Percentiles rank a stretch among this genome's conserved stretches.
Evolutionary conservation across 1,139 yeast genomes (phyloP).

Genomic region (Kodamaea anthophila): DNA sequence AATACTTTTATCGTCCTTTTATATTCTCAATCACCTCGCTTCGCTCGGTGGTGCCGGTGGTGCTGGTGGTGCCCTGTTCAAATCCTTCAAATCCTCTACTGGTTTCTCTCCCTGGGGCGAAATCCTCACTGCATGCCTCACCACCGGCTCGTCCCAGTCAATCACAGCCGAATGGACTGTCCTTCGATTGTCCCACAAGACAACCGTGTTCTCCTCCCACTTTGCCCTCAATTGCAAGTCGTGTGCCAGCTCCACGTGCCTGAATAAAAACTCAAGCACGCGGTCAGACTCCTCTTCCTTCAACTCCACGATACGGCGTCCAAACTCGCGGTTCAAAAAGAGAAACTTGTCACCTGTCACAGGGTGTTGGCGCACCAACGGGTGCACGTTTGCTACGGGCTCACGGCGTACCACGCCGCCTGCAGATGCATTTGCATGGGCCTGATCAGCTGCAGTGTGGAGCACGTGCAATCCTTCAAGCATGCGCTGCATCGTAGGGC

Average conservation of each 20-base stretch:
- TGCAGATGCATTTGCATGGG: constrained; percentile 13
- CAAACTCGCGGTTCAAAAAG: constrained; percentile 21
- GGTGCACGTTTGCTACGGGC: constrained; percentile 23
- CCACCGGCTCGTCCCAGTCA: constrained; percentile 15
- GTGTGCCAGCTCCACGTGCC: constrained; percentile 27
- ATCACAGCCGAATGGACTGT: constrained; percentile 13
- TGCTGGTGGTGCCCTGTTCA: no score
- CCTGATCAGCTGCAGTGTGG: constrained; percentile 23
- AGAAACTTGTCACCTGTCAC: constrained; percentile 20
- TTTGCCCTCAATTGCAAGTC: constrained; percentile 52
- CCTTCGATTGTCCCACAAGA: constrained; percentile 14
- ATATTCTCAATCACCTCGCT: no score
- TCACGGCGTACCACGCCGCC: constrained; percentile 21
- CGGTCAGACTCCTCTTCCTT: constrained; percentile 23
- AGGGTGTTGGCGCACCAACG: constrained; percentile 22
- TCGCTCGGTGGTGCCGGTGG: no score
- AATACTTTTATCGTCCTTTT: no score
- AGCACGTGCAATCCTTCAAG: constrained; percentile 21
- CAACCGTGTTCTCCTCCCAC: constrained; percentile 42
- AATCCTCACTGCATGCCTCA: constrained; percentile 14
- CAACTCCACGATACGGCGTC: constrained; percentile 21
- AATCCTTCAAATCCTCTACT: constrained; percentile 10
- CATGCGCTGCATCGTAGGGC: constrained; percentile 20
- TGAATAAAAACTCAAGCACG: constrained; percentile 18
- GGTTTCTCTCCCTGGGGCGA: constrained; percentile 13